A percentile compares a stretch with the other conserved stretches of the same genome.
phyloP scores from a whole-genome alignment of 768 basidiomycete species.

The Exidia glandulosa region DNA sequence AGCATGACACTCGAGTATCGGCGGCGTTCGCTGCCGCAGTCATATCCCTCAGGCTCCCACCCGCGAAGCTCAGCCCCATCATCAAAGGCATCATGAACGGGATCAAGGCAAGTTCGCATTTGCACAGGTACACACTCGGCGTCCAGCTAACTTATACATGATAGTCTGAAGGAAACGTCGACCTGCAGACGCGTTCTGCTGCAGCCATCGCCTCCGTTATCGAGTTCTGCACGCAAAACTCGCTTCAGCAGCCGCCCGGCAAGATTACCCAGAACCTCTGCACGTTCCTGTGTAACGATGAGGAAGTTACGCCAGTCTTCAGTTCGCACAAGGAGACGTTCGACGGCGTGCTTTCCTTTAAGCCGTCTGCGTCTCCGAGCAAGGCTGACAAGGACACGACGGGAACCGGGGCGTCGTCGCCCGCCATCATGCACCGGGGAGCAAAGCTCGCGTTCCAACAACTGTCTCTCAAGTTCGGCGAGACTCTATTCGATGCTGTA shows the following conservation, averaged over 20 bases:
- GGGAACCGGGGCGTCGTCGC: constrained; percentile 46
- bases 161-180: constrained; percentile 78
- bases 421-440: constrained; percentile 71
- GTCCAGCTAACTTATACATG: background rate
- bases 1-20: constrained; percentile 77
- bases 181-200: constrained; percentile 84
- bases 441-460: constrained; percentile 74
- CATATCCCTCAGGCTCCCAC: constrained; percentile 74
- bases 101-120: constrained; percentile 58
- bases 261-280: constrained; percentile 97
- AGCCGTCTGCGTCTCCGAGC: constrained; percentile 24
- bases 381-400: constrained; percentile 16
- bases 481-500: constrained; percentile 59
- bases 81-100: constrained; percentile 97
- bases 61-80: constrained; percentile 90
- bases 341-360: constrained; percentile 71
- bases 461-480: constrained; percentile 67
- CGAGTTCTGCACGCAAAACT: constrained; percentile 63
- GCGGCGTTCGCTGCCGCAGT: constrained; percentile 88
- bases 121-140: background rate
- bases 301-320: constrained; percentile 83
- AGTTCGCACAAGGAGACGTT: constrained; percentile 19
- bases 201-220: constrained; percentile 79
- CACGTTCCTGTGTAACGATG: constrained; percentile 91
- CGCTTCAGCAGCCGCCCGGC: constrained; percentile 74